A percentile compares a stretch with the other conserved stretches of the same genome.
Evolutionary conservation across 176 grass and related monocot species (phyloP).

Genomic region (Cenchrus fungigraminus): DNA sequence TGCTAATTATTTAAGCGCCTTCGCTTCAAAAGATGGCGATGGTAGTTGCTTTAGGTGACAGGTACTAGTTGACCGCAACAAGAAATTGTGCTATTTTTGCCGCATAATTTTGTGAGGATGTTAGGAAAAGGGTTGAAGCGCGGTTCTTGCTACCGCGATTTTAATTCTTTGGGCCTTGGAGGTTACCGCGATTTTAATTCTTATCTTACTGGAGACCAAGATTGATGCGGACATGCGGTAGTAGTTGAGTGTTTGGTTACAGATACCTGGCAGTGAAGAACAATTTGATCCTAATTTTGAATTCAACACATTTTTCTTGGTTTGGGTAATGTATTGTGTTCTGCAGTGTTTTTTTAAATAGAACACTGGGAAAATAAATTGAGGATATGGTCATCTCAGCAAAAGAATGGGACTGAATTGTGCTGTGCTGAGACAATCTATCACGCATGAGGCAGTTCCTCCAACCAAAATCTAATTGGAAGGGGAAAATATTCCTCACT

Average conservation of each 20-base stretch:
- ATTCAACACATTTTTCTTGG: not conserved
- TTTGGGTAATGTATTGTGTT: not conserved
- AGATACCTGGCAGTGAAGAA: not conserved
- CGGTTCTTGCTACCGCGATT: not conserved
- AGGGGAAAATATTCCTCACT: not conserved
- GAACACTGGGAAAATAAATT: not conserved
- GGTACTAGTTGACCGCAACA: not conserved
- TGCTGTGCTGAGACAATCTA: not conserved
- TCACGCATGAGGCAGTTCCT: not conserved
- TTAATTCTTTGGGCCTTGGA: too few species aligned
- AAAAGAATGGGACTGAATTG: not conserved
- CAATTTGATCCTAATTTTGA: not conserved
- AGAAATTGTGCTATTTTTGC: not conserved
- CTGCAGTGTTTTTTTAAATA: not conserved
- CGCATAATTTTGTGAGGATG: too few species aligned
- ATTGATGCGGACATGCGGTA: not conserved
- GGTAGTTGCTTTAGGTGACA: not conserved
- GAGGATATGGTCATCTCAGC: not conserved
- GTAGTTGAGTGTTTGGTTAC: not conserved
- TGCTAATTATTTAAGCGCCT: not conserved
- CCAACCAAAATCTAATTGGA: not conserved
- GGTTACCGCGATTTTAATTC: too few species aligned
- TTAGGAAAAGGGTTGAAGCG: not conserved
- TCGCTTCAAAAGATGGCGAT: constrained; percentile 15
- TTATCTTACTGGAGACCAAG: not conserved